Evolutionary conservation across 2,329 filamentous ascomycete species (phyloP).

Genomic region (Penicillium sp.): DNA sequence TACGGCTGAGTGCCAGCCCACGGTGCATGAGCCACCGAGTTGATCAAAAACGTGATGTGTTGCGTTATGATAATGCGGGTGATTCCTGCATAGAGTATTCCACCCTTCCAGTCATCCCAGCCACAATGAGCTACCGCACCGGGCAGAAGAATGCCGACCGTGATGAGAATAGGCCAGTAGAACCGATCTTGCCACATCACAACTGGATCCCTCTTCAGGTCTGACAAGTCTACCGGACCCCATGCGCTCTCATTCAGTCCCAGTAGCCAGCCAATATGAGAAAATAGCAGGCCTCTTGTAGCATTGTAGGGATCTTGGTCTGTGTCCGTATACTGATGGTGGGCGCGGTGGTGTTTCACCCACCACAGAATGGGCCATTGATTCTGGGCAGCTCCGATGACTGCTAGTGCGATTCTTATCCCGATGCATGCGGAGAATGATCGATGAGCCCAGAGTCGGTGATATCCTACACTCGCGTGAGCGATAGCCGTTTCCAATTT

Average conservation of each 20-base stretch:
- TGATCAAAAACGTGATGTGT: slow-evolving; percentile 12
- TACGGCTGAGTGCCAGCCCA: slow-evolving; percentile 13
- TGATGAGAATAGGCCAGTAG: slow-evolving; percentile 2
- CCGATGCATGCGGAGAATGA: slow-evolving; percentile 7
- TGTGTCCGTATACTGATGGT: slow-evolving; percentile 13
- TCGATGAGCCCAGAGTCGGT: slow-evolving; percentile 17
- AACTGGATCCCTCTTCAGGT: slow-evolving; percentile 7
- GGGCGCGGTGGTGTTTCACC: slow-evolving; percentile 12
- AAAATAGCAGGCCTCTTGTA: slow-evolving; percentile 1
- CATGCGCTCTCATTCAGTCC: slow-evolving; percentile 2
- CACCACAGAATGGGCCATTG: slow-evolving; percentile 15
- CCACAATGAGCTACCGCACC: neutral
- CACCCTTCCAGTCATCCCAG: slow-evolving; percentile 11
- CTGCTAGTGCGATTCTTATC: slow-evolving; percentile 7
- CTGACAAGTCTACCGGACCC: slow-evolving; percentile 11
- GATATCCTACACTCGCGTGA: slow-evolving; percentile 11
- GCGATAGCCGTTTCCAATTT: neutral
- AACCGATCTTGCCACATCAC: slow-evolving; percentile 11
- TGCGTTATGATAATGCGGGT: neutral
- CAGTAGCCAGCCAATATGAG: slow-evolving; percentile 16
- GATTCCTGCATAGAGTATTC: slow-evolving; percentile 1
- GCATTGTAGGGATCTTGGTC: slow-evolving; percentile 17
- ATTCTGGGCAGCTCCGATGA: slow-evolving; percentile 8
- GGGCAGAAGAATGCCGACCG: slow-evolving; percentile 3
- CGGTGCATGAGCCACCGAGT: slow-evolving; percentile 12